Percentiles rank a stretch among this genome's conserved stretches.
These are phyloP conservation scores for Pichia manshurica DNA, from an alignment of 805 yeast genomes.

Conservation along the genomic window DNA sequence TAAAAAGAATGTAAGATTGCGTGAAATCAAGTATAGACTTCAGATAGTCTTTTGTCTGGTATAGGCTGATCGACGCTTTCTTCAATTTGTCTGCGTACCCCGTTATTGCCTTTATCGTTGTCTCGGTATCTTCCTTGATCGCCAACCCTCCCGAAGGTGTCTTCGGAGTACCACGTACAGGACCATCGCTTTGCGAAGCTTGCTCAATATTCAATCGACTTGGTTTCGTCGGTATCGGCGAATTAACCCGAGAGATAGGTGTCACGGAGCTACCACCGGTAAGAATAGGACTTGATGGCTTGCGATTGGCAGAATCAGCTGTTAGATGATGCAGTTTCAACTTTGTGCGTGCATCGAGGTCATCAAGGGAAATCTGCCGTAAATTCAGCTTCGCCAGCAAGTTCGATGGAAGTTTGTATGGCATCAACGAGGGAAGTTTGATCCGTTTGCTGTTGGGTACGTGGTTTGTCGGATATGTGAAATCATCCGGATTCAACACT, in stretches of 20 bases:
- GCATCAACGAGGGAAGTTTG: conserved; percentile 19
- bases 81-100: conserved; percentile 18
- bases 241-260: no score
- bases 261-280: no score
- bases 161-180: neutral
- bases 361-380: conserved; percentile 18
- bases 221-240: no score
- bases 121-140: neutral
- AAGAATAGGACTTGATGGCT: no score
- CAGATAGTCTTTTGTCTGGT: conserved; percentile 10
- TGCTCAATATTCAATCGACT: no score
- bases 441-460: conserved; percentile 1
- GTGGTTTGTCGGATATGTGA: neutral
- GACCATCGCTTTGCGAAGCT: no score
- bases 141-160: neutral
- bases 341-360: conserved; percentile 9
- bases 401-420: conserved; percentile 16
- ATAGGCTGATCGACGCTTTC: conserved; percentile 12
- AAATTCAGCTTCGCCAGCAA: conserved; percentile 14
- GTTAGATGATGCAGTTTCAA: no score
- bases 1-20: conserved; percentile 24
- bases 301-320: no score
- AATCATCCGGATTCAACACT: neutral
- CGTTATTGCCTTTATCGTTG: conserved; percentile 8
- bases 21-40: conserved; percentile 20